Conservation (phyloP, 2,329 filamentous ascomycete species). For the Talaromyces piceae region DNA sequence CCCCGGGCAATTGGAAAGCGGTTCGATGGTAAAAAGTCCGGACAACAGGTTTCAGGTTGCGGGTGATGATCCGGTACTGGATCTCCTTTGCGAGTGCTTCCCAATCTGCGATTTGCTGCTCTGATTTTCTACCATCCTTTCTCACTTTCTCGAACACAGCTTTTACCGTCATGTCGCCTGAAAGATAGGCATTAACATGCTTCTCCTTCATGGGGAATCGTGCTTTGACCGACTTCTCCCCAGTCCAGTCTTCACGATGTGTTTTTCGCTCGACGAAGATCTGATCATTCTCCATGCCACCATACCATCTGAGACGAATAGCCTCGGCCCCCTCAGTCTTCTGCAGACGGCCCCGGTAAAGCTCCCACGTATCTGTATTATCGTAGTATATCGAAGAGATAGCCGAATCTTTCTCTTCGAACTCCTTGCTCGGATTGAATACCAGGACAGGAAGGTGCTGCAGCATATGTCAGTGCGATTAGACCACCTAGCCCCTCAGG, state of each 20-base stretch:
- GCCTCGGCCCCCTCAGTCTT: constrained; percentile 98
- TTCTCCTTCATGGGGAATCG: constrained; percentile 95
- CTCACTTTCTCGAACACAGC: constrained; percentile 95
- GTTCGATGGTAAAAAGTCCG: constrained; percentile 97
- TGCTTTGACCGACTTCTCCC: constrained; percentile 97
- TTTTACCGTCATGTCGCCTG: constrained; percentile 73
- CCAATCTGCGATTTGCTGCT: constrained; percentile 81
- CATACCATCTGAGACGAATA: constrained; percentile 94
- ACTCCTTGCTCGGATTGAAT: constrained; percentile 96
- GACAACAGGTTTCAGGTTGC: constrained; percentile 80
- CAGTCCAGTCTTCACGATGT: constrained; percentile 97
- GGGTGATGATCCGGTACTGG: constrained; percentile 85
- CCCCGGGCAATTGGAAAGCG: constrained; percentile 92
- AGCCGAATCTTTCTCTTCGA: constrained; percentile 79
- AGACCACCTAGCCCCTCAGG: background rate
- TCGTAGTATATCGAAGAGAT: constrained; percentile 99
- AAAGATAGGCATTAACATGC: constrained; percentile 85
- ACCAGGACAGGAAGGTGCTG: constrained; percentile 88
- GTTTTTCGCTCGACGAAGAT: constrained; percentile 98
- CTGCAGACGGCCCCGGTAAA: constrained; percentile 90
- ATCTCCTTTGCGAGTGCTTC: constrained; percentile 86
- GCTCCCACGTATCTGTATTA: constrained; percentile 85
- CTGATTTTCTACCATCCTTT: constrained; percentile 87
- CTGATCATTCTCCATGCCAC: constrained; percentile 88
- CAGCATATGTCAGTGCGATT: constrained; percentile 6